phyloP scores from a whole-genome alignment of 352 stramenopile species.

The Phytophthora europaea region DNA sequence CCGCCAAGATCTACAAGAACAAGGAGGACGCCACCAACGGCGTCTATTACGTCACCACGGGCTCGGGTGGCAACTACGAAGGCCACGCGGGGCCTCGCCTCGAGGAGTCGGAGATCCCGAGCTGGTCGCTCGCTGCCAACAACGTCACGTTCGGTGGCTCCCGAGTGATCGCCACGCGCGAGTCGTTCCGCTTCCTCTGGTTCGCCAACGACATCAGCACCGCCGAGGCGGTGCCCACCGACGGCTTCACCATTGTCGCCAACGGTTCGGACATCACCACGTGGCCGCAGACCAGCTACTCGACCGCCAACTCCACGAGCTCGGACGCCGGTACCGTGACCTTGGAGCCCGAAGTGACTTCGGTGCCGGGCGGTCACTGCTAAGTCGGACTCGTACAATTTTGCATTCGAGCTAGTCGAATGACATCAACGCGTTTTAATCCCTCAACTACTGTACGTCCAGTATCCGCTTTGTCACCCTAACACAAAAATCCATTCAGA shows the following conservation, averaged over 20 bases:
- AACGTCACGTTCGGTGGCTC: conserved; percentile 59
- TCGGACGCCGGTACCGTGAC: conserved; percentile 11
- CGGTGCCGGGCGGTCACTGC: conserved; percentile 13
- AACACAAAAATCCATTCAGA: conserved; percentile 18
- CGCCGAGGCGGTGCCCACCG: conserved; percentile 44
- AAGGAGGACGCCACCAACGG: conserved; percentile 48
- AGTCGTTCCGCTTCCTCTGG: conserved; percentile 56
- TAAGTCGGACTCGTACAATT: conserved; percentile 14
- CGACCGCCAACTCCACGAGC: conserved; percentile 21
- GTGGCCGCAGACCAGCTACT: conserved; percentile 44
- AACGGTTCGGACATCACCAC: conserved; percentile 45
- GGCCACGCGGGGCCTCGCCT: conserved; percentile 52
- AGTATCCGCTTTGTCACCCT: conserved; percentile 1
- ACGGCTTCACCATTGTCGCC: conserved; percentile 62
- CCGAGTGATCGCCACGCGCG: conserved; percentile 54
- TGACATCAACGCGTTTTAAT: neutral
- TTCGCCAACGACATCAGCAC: conserved; percentile 57
- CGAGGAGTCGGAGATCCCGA: conserved; percentile 34
- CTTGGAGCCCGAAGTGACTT: neutral
- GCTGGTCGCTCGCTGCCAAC: conserved; percentile 52
- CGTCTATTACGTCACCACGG: conserved; percentile 59
- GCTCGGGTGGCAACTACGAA: conserved; percentile 63
- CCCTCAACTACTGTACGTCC: neutral
- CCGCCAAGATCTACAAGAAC: conserved; percentile 62
- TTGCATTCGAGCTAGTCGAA: neutral